Evolutionary conservation across 257 asterid genomes (phyloP).

Genomic region (Solanum sitiens): DNA sequence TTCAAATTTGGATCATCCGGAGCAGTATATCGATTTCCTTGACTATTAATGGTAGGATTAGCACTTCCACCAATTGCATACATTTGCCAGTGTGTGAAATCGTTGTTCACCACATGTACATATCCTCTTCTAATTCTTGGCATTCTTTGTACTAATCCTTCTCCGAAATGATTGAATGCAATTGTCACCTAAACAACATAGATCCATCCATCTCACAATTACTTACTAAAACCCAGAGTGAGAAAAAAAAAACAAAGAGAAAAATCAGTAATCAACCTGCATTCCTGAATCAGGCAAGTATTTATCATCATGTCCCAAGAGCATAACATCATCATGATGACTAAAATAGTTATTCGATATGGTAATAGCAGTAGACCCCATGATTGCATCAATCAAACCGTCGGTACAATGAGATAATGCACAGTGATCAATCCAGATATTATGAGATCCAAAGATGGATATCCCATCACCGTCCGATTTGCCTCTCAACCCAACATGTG

Average conservation of each 20-base stretch:
- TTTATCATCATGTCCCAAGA: conserved; percentile 2
- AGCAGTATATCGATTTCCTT: conserved; percentile 12
- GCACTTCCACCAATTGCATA: conserved; percentile 12
- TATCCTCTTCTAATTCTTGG: conserved; percentile 10
- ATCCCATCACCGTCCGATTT: conserved; percentile 15
- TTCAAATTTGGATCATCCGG: conserved; percentile 3
- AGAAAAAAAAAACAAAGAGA: not conserved
- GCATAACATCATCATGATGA: conserved; percentile 18
- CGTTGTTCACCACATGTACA: conserved; percentile 8
- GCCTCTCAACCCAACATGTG: conserved; percentile 11
- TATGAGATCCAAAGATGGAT: conserved; percentile 3
- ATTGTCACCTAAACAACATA: conserved; percentile 4
- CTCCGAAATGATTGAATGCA: conserved; percentile 10
- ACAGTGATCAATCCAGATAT: conserved; percentile 16
- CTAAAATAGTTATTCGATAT: conserved; percentile 9
- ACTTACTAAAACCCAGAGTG: not conserved
- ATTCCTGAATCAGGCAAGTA: conserved; percentile 8
- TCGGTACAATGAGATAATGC: conserved; percentile 8
- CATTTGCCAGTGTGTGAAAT: conserved; percentile 9
- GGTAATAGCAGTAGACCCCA: conserved; percentile 15
- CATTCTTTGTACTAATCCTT: conserved; percentile 8
- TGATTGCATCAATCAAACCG: conserved; percentile 10
- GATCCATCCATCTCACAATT: not conserved
- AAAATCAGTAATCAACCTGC: not conserved
- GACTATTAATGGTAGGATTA: conserved; percentile 7